phyloP scores from a whole-genome alignment of 257 asterid species.

The Solanum lycopersicoides region DNA sequence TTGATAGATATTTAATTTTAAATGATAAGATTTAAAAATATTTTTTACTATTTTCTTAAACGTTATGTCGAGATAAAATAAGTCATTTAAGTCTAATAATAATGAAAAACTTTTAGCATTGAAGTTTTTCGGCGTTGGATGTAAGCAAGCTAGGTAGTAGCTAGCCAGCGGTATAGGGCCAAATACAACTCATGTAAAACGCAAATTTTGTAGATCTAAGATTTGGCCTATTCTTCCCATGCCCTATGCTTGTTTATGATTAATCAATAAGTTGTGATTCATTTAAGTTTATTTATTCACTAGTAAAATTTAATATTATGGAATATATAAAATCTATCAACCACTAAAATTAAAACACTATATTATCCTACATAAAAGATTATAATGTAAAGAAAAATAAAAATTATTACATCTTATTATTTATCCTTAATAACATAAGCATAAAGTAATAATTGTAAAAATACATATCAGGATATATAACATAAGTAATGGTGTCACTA shows the following conservation, averaged over 20 bases:
- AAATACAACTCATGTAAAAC: background rate
- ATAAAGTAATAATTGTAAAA: too few species aligned
- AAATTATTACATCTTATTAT: too few species aligned
- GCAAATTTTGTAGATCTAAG: background rate
- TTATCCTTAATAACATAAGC: too few species aligned
- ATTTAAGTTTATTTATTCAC: background rate
- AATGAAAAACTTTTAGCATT: background rate
- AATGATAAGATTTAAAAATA: rapidly evolving
- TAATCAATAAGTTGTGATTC: background rate
- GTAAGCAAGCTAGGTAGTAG: background rate
- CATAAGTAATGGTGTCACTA: too few species aligned
- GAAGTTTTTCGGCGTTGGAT: background rate
- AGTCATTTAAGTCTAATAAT: background rate
- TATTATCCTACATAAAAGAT: too few species aligned
- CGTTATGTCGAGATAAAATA: rapidly evolving
- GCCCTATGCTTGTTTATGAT: background rate
- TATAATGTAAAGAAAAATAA: too few species aligned
- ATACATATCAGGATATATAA: too few species aligned
- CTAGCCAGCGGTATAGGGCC: background rate
- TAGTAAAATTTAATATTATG: too few species aligned
- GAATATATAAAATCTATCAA: too few species aligned
- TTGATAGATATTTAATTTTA: too few species aligned
- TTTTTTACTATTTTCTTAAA: too few species aligned
- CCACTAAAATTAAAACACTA: too few species aligned
- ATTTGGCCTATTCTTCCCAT: background rate